phyloP scores from a whole-genome alignment of 768 basidiomycete species.

The Podaxis rugospora region DNA sequence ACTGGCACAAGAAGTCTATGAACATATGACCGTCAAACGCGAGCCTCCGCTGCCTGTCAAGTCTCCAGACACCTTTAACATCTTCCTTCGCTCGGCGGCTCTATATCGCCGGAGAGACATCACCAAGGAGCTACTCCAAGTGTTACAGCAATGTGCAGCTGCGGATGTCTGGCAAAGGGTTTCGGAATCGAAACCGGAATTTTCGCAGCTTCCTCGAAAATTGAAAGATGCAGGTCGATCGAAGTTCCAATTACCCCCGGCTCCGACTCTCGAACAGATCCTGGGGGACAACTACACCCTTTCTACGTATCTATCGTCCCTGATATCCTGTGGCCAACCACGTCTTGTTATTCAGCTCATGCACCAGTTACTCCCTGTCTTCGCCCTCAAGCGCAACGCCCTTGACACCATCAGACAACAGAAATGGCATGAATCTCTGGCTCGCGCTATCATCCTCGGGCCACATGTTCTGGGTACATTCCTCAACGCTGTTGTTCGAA shows the following conservation, averaged over 20 bases:
- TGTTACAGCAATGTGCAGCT: conserved; percentile 17
- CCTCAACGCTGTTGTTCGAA: conserved; percentile 57
- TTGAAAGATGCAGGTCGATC: conserved; percentile 1
- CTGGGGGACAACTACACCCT: conserved; percentile 42
- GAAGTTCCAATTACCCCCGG: background rate
- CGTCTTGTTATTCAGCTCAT: conserved; percentile 41
- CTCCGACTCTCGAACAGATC: conserved; percentile 3
- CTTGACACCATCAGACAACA: background rate
- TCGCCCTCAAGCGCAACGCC: conserved; percentile 19
- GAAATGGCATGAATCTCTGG: conserved; percentile 17
- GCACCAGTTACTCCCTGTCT: conserved; percentile 53
- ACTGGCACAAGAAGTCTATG: conserved; percentile 43
- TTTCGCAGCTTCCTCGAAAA: conserved; percentile 10
- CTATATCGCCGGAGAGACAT: conserved; percentile 43
- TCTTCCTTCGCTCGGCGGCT: conserved; percentile 51
- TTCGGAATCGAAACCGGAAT: background rate
- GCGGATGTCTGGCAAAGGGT: background rate
- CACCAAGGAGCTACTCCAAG: conserved; percentile 31
- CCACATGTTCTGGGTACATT: conserved; percentile 57
- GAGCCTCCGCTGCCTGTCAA: conserved; percentile 26
- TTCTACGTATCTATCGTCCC: conserved; percentile 46
- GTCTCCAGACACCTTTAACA: conserved; percentile 29
- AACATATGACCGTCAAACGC: conserved; percentile 49
- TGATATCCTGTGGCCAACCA: conserved; percentile 46
- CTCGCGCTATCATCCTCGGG: conserved; percentile 45